Conservation (phyloP, 306 rosid species). For the Corylus avellana region DNA sequence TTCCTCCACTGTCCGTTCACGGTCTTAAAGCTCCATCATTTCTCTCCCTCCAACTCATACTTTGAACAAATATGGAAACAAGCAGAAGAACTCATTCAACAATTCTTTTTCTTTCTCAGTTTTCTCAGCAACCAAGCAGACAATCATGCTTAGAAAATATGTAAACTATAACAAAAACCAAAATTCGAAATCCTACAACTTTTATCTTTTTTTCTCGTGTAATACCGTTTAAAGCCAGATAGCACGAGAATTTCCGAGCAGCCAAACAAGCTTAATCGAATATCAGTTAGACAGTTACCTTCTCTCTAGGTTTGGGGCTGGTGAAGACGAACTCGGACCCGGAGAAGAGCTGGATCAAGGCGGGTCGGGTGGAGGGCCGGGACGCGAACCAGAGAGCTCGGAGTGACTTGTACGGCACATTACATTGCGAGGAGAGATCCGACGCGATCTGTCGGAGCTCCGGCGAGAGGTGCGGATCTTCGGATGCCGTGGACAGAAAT, state of each 20-base stretch:
- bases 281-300: constrained; percentile 54
- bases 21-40: too few species aligned
- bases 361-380: constrained; percentile 43
- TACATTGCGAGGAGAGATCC: constrained; percentile 45
- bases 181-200: neutral
- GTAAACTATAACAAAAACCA: neutral
- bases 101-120: neutral
- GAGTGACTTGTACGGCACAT: constrained; percentile 52
- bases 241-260: neutral
- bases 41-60: too few species aligned
- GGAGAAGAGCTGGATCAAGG: constrained; percentile 46
- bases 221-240: neutral
- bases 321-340: constrained; percentile 55
- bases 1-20: too few species aligned
- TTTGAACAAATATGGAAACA: neutral
- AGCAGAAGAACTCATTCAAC: neutral
- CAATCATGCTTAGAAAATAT: neutral
- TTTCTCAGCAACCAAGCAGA: neutral
- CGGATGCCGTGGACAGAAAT: constrained; percentile 57
- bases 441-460: constrained; percentile 61
- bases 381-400: constrained; percentile 64
- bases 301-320: constrained; percentile 81
- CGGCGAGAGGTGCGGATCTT: constrained; percentile 43
- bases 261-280: neutral
- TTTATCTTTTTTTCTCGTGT: neutral